Evolutionary conservation across 2,329 filamentous ascomycete genomes (phyloP).

Genomic region (Cercospora zeina): DNA sequence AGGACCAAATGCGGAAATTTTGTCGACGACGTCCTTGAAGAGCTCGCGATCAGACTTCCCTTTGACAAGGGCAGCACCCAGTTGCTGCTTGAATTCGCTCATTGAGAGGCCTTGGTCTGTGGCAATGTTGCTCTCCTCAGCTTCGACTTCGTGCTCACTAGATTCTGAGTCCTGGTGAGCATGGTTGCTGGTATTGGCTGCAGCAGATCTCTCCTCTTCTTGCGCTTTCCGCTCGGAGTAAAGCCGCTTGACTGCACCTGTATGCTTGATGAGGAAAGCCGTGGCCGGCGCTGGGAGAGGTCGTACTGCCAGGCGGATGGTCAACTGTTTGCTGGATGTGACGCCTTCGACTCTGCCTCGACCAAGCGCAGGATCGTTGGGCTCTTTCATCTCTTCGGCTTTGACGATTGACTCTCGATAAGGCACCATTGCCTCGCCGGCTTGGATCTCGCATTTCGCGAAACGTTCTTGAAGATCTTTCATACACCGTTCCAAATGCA

Average conservation of each 20-base stretch:
- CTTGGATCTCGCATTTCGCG: conserved; percentile 90
- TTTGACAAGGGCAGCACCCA: conserved; percentile 67
- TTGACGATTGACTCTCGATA: conserved; percentile 87
- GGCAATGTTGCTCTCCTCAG: conserved; percentile 55
- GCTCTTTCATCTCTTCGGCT: conserved; percentile 87
- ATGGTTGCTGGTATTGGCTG: conserved; percentile 32
- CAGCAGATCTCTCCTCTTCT: conserved; percentile 45
- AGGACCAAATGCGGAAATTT: conserved; percentile 88
- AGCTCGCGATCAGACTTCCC: conserved; percentile 71
- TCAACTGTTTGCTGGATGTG: conserved; percentile 84
- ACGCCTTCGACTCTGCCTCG: conserved; percentile 74
- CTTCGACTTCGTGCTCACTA: conserved; percentile 47
- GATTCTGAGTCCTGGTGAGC: conserved; percentile 40
- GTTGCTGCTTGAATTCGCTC: conserved; percentile 73
- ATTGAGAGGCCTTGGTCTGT: conserved; percentile 63
- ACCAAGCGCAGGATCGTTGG: conserved; percentile 80
- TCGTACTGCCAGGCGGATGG: conserved; percentile 71
- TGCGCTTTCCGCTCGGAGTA: conserved; percentile 68
- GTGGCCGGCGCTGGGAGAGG: conserved; percentile 78
- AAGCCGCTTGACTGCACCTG: conserved; percentile 72
- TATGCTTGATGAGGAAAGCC: conserved; percentile 78
- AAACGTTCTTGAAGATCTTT: conserved; percentile 92
- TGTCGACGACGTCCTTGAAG: conserved; percentile 75
- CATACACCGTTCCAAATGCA: conserved; percentile 90
- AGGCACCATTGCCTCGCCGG: conserved; percentile 89